A percentile compares a stretch with the other conserved stretches of the same genome.
phyloP scores from a whole-genome alignment of 768 basidiomycete species.

The Leccinum disarticulatum region DNA sequence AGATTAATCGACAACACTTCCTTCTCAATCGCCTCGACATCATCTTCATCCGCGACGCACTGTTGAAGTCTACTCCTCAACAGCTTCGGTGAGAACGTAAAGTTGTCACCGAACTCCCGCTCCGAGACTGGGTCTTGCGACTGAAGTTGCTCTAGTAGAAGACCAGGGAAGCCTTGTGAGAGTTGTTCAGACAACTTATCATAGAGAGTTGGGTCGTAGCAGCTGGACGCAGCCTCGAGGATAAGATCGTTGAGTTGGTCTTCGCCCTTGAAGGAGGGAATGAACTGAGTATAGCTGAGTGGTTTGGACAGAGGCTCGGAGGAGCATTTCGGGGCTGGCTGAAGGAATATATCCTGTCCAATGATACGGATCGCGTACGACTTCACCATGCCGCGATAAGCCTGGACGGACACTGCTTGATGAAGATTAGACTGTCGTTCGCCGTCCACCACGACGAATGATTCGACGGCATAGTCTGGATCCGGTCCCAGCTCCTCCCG shows the following conservation, averaged over 20 bases:
- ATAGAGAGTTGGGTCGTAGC: conserved; percentile 72
- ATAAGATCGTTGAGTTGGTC: conserved; percentile 67
- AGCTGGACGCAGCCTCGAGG: conserved; percentile 65
- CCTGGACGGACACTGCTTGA: conserved; percentile 58
- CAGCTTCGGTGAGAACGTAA: conserved; percentile 64
- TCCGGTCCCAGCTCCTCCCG: conserved; percentile 70
- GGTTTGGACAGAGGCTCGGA: conserved; percentile 47
- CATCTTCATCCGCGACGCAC: conserved; percentile 34
- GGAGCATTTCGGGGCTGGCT: conserved; percentile 43
- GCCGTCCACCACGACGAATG: conserved; percentile 40
- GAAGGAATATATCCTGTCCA: conserved; percentile 70
- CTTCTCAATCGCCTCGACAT: conserved; percentile 51
- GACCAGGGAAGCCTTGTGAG: conserved; percentile 50
- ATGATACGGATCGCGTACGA: conserved; percentile 74
- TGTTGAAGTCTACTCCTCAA: conserved; percentile 60
- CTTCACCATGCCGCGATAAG: conserved; percentile 70
- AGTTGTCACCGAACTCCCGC: conserved; percentile 79
- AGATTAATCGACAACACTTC: conserved; percentile 76
- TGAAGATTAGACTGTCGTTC: conserved; percentile 54
- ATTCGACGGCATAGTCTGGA: conserved; percentile 62
- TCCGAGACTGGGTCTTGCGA: conserved; percentile 60
- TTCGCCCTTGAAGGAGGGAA: conserved; percentile 54
- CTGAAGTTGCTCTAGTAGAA: conserved; percentile 65
- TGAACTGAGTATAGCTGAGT: conserved; percentile 57
- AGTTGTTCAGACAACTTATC: conserved; percentile 56